Evolutionary conservation across 225 moss, liverwort and hornwort species (phyloP).

Genomic region (Straminergon stramineum): DNA sequence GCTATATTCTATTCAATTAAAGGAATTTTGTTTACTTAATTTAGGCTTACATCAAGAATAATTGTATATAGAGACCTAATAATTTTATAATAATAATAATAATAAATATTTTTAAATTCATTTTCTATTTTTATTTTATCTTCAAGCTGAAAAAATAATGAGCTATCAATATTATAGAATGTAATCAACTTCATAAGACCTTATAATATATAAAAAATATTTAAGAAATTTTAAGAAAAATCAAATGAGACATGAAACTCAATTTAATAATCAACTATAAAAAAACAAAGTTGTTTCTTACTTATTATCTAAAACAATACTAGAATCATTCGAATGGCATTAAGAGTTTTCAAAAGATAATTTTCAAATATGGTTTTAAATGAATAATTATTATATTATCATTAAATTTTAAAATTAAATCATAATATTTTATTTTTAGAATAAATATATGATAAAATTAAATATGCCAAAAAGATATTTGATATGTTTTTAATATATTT

Average conservation of each 20-base stretch:
- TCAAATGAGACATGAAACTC: not conserved
- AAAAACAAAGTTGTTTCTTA: not conserved
- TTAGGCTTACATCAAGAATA: not conserved
- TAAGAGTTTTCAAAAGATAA: not conserved
- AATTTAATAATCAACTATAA: not conserved
- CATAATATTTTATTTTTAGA: not conserved
- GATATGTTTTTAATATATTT: not conserved
- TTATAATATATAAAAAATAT: too few species aligned
- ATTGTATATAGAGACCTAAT: not conserved
- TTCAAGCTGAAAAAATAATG: not conserved
- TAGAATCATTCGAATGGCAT: not conserved
- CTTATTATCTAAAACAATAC: not conserved
- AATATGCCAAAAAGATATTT: not conserved
- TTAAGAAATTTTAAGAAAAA: not conserved
- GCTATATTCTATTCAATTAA: not conserved
- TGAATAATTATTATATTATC: not conserved
- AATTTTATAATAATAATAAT: not conserved
- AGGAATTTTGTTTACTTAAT: fast-evolving
- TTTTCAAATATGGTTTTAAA: not conserved
- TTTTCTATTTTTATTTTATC: not conserved
- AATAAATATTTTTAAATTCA: too few species aligned
- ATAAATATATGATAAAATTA: not conserved
- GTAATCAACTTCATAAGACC: not conserved
- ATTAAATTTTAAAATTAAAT: not conserved
- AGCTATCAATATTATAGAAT: not conserved